Evolutionary conservation across 208 protist genomes (phyloP), one percentile per base, ranked within the genome.

Genomic region (Entamoeba moshkovskii): DNA sequence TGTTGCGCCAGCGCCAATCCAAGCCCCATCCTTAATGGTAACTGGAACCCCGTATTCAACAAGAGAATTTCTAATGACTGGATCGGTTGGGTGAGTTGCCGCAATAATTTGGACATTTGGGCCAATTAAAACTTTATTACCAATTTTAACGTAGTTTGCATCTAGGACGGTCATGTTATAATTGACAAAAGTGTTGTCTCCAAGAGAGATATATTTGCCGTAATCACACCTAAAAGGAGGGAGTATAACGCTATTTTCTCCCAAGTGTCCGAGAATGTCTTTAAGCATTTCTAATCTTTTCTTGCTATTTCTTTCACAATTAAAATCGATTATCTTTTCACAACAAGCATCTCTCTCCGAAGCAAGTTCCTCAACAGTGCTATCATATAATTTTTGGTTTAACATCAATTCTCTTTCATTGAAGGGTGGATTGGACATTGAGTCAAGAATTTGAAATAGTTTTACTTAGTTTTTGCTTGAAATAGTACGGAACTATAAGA

Each of bases 211-310:
- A 95, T 97, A 96, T 29, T 91, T 95, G 15, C 97, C 97, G 94
- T 97, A 97, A 94, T 97, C 96, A 49, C 94, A 98, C n/a, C 95
- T 93, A 92, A 98, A 96, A 2, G 96, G 95, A 1, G 95, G 95
- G 44, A 97, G 96, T 1, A 98, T 96, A 46, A 93, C 96, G 2
- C 91, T n/a, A 6, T 93, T 93, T n/a, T 94, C 93, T 33, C 96
- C 96, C 52, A 33, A 33, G 25, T 0, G 2, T 45, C 93, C 93
- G 25, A 94, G 18, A 46, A 94, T 25, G 8, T 73, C 59, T 8
- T 38, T 25, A 8, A 73, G 4, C 29, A 73, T 73, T 25, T 42
- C 59, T 25, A 42, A 25, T 73, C 59, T 73, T 29, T 73, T 73
- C 22, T 73, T 5, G 11, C 6, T 22, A 42, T 73, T 73, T 73